Evolutionary conservation across 1,284 basidiomycete genomes (phyloP).

Genomic region (Sutorius eximius): DNA sequence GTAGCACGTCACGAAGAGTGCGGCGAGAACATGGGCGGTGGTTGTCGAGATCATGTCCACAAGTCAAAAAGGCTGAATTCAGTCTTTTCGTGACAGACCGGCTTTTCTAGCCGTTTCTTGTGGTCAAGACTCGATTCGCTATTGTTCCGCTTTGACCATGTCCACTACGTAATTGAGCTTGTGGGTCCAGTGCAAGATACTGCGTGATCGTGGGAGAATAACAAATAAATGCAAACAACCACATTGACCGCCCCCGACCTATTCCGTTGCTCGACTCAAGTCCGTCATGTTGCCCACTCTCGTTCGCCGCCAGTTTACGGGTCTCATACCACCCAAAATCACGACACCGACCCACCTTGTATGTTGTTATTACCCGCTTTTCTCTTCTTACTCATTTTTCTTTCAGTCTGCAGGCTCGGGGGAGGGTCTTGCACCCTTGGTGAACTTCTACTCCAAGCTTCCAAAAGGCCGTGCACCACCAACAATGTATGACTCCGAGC

Average conservation of each 20-base stretch:
- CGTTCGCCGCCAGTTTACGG: slow-evolving; percentile 77
- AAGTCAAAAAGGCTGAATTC: background rate
- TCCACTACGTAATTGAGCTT: slow-evolving; percentile 3
- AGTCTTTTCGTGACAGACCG: slow-evolving; percentile 6
- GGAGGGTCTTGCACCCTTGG: slow-evolving; percentile 78
- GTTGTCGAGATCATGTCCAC: slow-evolving; percentile 28
- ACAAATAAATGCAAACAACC: slow-evolving; percentile 23
- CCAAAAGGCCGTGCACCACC: slow-evolving; percentile 77
- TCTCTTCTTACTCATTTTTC: slow-evolving; percentile 4
- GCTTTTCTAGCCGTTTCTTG: slow-evolving; percentile 19
- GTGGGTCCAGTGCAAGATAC: slow-evolving; percentile 13
- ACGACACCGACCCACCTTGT: slow-evolving; percentile 88
- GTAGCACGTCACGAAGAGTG: slow-evolving; percentile 51
- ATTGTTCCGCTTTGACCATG: slow-evolving; percentile 18
- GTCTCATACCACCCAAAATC: slow-evolving; percentile 92
- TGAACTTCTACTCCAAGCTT: slow-evolving; percentile 93
- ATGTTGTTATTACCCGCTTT: slow-evolving; percentile 31
- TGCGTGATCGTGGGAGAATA: slow-evolving; percentile 22
- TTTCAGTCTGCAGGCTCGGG: slow-evolving; percentile 74
- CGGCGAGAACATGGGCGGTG: slow-evolving; percentile 49
- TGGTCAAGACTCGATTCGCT: slow-evolving; percentile 17
- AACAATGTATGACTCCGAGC: slow-evolving; percentile 69
- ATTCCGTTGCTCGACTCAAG: slow-evolving; percentile 20
- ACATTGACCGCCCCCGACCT: slow-evolving; percentile 14
- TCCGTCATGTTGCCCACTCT: slow-evolving; percentile 75